phyloP scores from a whole-genome alignment of 768 basidiomycete species.

The Hortiboletus campestris region DNA sequence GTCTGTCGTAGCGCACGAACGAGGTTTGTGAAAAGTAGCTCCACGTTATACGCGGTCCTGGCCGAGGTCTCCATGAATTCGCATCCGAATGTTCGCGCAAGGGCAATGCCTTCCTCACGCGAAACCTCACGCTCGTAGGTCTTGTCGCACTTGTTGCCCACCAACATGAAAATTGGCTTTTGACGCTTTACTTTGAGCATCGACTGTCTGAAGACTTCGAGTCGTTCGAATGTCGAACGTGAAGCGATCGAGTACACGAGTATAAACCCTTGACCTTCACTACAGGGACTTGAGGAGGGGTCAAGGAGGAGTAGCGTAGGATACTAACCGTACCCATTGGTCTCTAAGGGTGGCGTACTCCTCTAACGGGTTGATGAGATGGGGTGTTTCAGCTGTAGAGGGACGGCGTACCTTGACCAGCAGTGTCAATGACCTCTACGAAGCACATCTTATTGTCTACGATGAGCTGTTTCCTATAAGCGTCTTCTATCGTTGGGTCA shows the following conservation, averaged over 20 bases:
- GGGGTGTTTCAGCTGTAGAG: slow-evolving; percentile 3
- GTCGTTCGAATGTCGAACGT: slow-evolving; percentile 86
- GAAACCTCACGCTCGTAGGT: slow-evolving; percentile 89
- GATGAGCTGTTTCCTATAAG: slow-evolving; percentile 91
- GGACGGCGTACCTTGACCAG: slow-evolving; percentile 79
- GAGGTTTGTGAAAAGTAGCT: slow-evolving; percentile 83
- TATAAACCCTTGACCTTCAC: slow-evolving; percentile 97
- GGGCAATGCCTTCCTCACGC: slow-evolving; percentile 78
- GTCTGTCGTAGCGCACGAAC: slow-evolving; percentile 81
- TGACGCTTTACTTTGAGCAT: slow-evolving; percentile 86
- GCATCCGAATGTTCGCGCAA: slow-evolving; percentile 85
- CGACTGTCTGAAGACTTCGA: slow-evolving; percentile 86
- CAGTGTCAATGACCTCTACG: slow-evolving; percentile 96
- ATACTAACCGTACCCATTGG: slow-evolving; percentile 92
- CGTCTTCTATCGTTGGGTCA: slow-evolving; percentile 98
- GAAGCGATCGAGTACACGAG: slow-evolving; percentile 96
- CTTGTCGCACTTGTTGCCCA: slow-evolving; percentile 96
- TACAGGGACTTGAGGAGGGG: slow-evolving; percentile 32
- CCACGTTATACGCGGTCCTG: slow-evolving; percentile 91
- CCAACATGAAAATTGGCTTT: slow-evolving; percentile 87
- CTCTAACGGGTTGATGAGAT: slow-evolving; percentile 53
- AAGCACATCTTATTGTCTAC: slow-evolving; percentile 96
- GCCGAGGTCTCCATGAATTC: slow-evolving; percentile 97
- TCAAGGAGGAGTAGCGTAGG: slow-evolving; percentile 1
- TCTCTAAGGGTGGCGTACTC: slow-evolving; percentile 95